Percentiles rank a stretch among this genome's conserved stretches.
phyloP scores from a whole-genome alignment of 192 early-diverging fungal species.

The Coemansia furcata region DNA sequence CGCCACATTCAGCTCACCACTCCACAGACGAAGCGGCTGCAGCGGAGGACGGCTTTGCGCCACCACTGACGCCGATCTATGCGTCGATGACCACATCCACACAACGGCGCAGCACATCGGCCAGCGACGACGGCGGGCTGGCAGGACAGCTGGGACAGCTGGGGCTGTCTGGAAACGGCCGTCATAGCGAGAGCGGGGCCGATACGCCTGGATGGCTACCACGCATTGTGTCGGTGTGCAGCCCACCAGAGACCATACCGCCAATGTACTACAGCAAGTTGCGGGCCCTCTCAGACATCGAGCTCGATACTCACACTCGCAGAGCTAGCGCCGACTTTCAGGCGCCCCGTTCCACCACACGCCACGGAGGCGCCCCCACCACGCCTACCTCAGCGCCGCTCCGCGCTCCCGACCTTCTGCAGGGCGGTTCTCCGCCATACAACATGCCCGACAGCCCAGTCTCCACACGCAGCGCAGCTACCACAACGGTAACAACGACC shows the following conservation, averaged over 20 bases:
- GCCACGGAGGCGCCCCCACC: background rate
- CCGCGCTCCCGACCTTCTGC: background rate
- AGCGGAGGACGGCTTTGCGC: background rate
- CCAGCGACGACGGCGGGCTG: constrained; percentile 16
- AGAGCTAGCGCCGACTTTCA: background rate
- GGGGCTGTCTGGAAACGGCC: background rate
- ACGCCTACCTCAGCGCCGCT: background rate
- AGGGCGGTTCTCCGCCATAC: background rate
- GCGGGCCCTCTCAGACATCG: constrained; percentile 23
- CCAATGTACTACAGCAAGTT: constrained; percentile 19
- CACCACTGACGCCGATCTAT: constrained; percentile 39
- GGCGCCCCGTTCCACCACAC: background rate
- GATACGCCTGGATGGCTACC: constrained; percentile 45
- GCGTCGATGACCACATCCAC: constrained; percentile 25
- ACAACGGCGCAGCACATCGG: constrained; percentile 27
- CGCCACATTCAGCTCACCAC: constrained; percentile 27
- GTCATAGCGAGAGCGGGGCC: constrained; percentile 18
- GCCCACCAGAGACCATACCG: constrained; percentile 15
- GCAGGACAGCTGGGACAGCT: constrained; percentile 14
- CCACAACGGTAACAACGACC: background rate
- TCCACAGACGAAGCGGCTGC: constrained; percentile 9
- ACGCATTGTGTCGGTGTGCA: constrained; percentile 41
- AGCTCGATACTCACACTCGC: background rate
- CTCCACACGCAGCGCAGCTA: background rate
- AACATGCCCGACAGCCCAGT: background rate